These are phyloP conservation scores for Nakazawaea anatomiae DNA, from an alignment of 805 yeast genomes.

Conservation along the genomic window DNA sequence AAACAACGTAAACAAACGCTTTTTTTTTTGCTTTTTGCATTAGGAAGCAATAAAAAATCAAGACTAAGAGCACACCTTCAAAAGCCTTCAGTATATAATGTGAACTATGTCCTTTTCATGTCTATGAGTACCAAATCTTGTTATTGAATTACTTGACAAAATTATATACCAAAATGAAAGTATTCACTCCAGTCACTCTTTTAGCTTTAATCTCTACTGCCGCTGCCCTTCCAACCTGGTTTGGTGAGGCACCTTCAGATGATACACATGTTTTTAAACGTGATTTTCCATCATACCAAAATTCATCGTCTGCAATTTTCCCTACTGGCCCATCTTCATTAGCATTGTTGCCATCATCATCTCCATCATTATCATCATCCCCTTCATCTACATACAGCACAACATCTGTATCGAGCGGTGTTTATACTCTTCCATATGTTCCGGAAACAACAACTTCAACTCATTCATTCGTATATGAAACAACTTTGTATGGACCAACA, in stretches of 20 bases:
- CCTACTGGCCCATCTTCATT: not conserved
- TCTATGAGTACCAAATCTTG: no score
- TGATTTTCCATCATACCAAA: not conserved
- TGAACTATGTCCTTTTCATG: no score
- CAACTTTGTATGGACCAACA: constrained; percentile 9
- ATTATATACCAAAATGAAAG: not conserved
- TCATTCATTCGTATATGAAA: constrained; percentile 7
- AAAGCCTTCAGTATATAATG: no score
- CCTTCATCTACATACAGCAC: not conserved
- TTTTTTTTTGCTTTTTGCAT: no score
- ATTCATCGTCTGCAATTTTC: not conserved
- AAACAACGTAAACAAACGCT: not conserved
- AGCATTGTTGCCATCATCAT: not conserved
- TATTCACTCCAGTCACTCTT: not conserved
- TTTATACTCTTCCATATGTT: constrained; percentile 7
- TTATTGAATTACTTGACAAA: no score
- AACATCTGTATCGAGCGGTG: not conserved
- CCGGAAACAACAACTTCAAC: not conserved
- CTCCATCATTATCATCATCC: not conserved
- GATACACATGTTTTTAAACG: not conserved
- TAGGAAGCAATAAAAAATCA: no score
- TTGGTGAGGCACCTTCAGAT: not conserved
- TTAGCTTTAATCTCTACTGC: not conserved
- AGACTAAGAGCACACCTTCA: no score
- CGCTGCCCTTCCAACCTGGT: constrained; percentile 6